These are phyloP conservation scores for Pseudopyrenochaeta lycopersici DNA, from an alignment of 2,329 filamentous ascomycete genomes.

Conservation along the genomic window DNA sequence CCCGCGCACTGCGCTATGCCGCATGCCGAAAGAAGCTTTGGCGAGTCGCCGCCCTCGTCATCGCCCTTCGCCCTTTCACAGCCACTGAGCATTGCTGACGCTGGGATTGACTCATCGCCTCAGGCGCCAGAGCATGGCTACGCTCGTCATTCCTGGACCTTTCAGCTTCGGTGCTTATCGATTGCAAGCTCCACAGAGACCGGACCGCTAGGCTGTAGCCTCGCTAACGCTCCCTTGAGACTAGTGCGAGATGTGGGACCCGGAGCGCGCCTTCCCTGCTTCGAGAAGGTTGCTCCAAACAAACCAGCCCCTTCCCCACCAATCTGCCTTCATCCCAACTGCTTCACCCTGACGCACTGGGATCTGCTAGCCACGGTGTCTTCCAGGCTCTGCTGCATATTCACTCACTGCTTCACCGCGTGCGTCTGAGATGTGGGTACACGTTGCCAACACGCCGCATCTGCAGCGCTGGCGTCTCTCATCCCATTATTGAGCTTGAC, in stretches of 20 bases:
- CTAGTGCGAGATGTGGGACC: slow-evolving; percentile 28
- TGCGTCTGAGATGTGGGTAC: neutral
- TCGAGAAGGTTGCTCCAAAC: slow-evolving; percentile 23
- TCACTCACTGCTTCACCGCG: too few relatives aligned
- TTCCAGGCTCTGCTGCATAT: too few relatives aligned
- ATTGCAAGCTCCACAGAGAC: slow-evolving; percentile 23
- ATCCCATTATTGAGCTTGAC: slow-evolving; percentile 2
- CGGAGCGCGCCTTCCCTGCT: slow-evolving; percentile 30
- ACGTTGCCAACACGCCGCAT: neutral
- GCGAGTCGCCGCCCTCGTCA: slow-evolving; percentile 14
- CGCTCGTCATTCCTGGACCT: slow-evolving; percentile 5
- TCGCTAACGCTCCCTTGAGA: slow-evolving; percentile 17
- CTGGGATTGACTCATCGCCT: slow-evolving; percentile 17
- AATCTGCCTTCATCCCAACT: neutral
- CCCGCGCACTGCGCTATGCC: slow-evolving; percentile 24
- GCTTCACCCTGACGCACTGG: neutral
- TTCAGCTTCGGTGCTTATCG: slow-evolving; percentile 20
- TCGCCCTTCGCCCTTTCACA: slow-evolving; percentile 19
- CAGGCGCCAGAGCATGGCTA: slow-evolving; percentile 13
- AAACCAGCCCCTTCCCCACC: neutral
- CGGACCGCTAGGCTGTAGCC: slow-evolving; percentile 23
- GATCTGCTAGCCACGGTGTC: too few relatives aligned
- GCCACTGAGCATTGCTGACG: neutral
- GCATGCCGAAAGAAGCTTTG: slow-evolving; percentile 6
- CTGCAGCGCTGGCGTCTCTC: too few relatives aligned